These are phyloP conservation scores for Bryopsis sp. DNA, from an alignment of 139 green algal genomes.

Conservation along the genomic window DNA sequence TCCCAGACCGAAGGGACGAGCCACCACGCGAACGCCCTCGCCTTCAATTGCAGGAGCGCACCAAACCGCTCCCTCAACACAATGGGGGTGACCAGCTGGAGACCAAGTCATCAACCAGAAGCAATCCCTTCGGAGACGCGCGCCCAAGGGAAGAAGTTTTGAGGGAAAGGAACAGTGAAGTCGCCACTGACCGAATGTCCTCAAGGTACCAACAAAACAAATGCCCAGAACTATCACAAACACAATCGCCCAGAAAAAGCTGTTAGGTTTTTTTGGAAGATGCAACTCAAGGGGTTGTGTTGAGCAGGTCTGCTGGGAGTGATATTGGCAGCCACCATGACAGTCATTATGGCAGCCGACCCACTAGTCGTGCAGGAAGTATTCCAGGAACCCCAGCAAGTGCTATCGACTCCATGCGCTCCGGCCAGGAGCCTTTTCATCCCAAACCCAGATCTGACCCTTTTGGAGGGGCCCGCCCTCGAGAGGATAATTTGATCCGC, in stretches of 20 bases:
- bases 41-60: constrained; percentile 53
- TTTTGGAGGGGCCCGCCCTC: neutral
- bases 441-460: neutral
- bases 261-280: neutral
- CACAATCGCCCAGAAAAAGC: neutral
- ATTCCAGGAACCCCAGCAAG: neutral
- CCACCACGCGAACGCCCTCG: constrained; percentile 46
- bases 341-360: too few relatives aligned
- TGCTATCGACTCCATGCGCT: neutral
- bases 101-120: neutral
- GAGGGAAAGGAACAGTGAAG: constrained; percentile 53
- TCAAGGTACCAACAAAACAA: neutral
- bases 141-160: constrained; percentile 82
- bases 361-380: neutral
- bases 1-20: too few relatives aligned
- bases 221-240: neutral
- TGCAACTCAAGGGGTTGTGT: neutral
- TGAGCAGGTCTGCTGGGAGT: neutral
- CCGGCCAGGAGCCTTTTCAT: neutral
- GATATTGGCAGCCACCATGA: neutral
- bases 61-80: constrained; percentile 26
- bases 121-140: constrained; percentile 74
- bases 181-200: neutral
- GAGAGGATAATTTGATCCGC: neutral
- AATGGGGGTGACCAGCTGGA: constrained; percentile 11